Evolutionary conservation across 2,329 filamentous ascomycete species (phyloP).

Genomic region (Colletotrichum gigasporum): DNA sequence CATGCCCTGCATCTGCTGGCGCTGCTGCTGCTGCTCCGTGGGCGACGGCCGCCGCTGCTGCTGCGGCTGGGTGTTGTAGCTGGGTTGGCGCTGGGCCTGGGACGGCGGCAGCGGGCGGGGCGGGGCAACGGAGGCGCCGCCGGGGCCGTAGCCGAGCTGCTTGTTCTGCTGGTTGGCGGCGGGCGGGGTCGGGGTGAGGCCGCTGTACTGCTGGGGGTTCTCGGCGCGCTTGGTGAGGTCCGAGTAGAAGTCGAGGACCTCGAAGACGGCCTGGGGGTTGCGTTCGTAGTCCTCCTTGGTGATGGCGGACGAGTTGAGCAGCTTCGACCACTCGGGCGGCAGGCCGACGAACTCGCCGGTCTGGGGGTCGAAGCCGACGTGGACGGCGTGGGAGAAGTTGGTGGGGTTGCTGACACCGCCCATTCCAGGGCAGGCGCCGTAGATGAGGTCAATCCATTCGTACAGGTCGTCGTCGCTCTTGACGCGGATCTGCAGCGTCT

Average conservation of each 20-base stretch:
- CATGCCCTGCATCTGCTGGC: constrained; percentile 67
- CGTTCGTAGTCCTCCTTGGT: constrained; percentile 99
- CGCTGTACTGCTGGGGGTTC: constrained; percentile 74
- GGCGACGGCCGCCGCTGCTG: constrained; percentile 55
- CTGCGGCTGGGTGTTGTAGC: constrained; percentile 48
- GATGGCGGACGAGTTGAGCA: constrained; percentile 94
- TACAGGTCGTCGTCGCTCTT: constrained; percentile 97
- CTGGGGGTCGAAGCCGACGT: constrained; percentile 96
- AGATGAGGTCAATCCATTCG: constrained; percentile 98
- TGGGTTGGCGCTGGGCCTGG: constrained; percentile 52
- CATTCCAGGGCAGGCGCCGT: constrained; percentile 96
- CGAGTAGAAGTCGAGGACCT: constrained; percentile 86
- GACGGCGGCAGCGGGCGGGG: constrained; percentile 71
- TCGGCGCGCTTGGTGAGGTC: constrained; percentile 81
- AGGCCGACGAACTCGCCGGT: constrained; percentile 95
- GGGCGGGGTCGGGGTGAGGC: constrained; percentile 74
- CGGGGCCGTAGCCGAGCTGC: constrained; percentile 67
- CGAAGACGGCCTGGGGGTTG: constrained; percentile 87
- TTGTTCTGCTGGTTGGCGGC: constrained; percentile 66
- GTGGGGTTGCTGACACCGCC: constrained; percentile 98
- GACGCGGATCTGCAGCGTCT: constrained; percentile 89
- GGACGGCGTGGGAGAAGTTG: constrained; percentile 96
- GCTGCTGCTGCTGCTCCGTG: constrained; percentile 59
- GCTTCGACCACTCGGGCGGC: constrained; percentile 95
- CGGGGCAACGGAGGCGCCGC: constrained; percentile 70